Percentiles rank a stretch among this genome's conserved stretches.
Evolutionary conservation across 1,284 basidiomycete species (phyloP).

Genomic region (Termitomyces sp.): DNA sequence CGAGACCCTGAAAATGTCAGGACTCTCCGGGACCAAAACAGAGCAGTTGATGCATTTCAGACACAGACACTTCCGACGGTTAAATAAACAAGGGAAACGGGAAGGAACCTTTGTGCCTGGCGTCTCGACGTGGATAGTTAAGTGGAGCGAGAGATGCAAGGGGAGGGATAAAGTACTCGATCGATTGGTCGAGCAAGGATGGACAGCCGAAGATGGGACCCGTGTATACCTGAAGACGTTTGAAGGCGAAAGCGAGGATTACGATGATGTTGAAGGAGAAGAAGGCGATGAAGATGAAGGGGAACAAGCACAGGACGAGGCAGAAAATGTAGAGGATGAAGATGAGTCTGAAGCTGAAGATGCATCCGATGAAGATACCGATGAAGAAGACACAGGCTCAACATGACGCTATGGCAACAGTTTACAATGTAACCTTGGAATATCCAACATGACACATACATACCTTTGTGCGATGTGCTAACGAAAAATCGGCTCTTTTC

Average conservation of each 20-base stretch:
- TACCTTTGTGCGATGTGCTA: not conserved
- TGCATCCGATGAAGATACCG: not conserved
- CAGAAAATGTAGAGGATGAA: slow-evolving; percentile 13
- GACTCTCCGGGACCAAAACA: slow-evolving; percentile 25
- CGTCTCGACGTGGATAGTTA: slow-evolving; percentile 26
- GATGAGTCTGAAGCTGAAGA: not conserved
- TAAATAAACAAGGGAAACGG: not conserved
- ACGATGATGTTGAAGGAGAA: slow-evolving; percentile 17
- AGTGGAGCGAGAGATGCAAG: slow-evolving; percentile 26
- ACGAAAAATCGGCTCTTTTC: not conserved
- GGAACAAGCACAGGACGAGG: slow-evolving; percentile 20
- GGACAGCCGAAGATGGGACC: slow-evolving; percentile 11
- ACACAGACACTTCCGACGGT: slow-evolving; percentile 1
- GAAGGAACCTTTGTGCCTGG: not conserved
- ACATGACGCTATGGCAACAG: not conserved
- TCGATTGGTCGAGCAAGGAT: slow-evolving; percentile 28
- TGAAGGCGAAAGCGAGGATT: slow-evolving; percentile 23
- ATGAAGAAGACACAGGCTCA: slow-evolving; percentile 6
- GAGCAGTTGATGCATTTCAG: slow-evolving; percentile 15
- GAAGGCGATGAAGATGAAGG: slow-evolving; percentile 24
- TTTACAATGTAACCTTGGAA: not conserved
- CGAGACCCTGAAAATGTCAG: slow-evolving; percentile 25
- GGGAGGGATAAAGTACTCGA: slow-evolving; percentile 29
- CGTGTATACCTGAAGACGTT: slow-evolving; percentile 22
- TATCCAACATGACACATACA: not conserved